Evolutionary conservation across 257 asterid genomes (phyloP).

Genomic region (Scutellaria barbata): DNA sequence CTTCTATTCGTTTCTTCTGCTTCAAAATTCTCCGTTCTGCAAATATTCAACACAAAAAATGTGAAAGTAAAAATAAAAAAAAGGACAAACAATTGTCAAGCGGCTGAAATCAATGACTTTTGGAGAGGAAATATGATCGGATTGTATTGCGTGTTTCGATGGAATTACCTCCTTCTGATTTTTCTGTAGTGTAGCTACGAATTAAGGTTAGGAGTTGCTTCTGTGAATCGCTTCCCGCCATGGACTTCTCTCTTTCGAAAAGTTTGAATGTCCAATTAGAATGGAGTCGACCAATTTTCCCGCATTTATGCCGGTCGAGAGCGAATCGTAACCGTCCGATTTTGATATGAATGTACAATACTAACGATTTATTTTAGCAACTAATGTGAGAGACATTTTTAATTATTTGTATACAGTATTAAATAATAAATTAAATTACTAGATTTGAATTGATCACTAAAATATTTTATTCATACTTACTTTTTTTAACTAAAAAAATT

Average conservation of each 20-base stretch:
- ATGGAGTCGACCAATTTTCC: background rate
- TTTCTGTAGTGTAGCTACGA: conserved; percentile 70
- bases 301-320: background rate
- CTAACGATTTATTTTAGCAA: background rate
- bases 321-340: conserved; percentile 7
- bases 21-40: conserved; percentile 64
- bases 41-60: conserved; percentile 10
- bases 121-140: background rate
- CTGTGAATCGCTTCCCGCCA: conserved; percentile 91
- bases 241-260: conserved; percentile 28
- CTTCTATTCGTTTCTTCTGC: conserved; percentile 64
- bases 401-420: no score
- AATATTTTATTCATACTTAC: no score
- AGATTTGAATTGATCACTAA: no score
- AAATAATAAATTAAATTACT: no score
- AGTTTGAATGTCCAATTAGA: background rate
- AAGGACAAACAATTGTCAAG: background rate
- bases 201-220: conserved; percentile 63
- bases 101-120: background rate
- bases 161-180: conserved; percentile 74
- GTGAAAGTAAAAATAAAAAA: no score
- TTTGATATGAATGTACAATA: background rate
- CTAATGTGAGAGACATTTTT: no score
- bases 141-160: background rate
- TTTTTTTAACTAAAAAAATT: no score